A percentile compares a stretch with the other conserved stretches of the same genome.
phyloP scores from a whole-genome alignment of 2,329 filamentous ascomycete genomes.

The Sporothrix curviconia region DNA sequence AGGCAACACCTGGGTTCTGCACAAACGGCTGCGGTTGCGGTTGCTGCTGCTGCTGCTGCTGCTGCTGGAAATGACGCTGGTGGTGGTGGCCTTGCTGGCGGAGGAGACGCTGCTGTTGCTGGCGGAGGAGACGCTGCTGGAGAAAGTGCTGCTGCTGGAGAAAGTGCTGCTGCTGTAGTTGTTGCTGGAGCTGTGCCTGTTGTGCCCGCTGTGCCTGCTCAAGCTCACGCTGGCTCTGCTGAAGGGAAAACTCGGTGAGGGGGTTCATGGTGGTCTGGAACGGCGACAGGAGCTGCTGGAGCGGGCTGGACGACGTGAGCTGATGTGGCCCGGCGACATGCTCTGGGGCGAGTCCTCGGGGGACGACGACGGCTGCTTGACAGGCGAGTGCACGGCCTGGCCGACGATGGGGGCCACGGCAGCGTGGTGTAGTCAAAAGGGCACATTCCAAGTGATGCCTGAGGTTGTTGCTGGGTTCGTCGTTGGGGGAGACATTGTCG shows the following conservation, averaged over 20 bases:
- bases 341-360: constrained; percentile 45
- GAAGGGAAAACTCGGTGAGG: constrained; percentile 57
- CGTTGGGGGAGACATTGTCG: constrained; percentile 32
- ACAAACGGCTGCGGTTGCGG: constrained; percentile 43
- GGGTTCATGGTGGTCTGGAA: constrained; percentile 46
- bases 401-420: constrained; percentile 23
- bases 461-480: constrained; percentile 33
- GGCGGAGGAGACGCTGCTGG: constrained; percentile 36
- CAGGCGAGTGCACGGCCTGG: constrained; percentile 30
- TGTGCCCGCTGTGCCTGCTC: constrained; percentile 38
- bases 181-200: constrained; percentile 37
- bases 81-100: constrained; percentile 31
- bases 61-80: constrained; percentile 39
- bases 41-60: constrained; percentile 37
- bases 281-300: constrained; percentile 50
- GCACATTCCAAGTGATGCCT: constrained; percentile 43
- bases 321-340: constrained; percentile 39
- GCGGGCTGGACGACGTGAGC: constrained; percentile 47
- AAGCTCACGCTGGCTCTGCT: constrained; percentile 45
- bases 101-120: constrained; percentile 24
- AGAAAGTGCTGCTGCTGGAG: constrained; percentile 36
- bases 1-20: constrained; percentile 43
- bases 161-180: constrained; percentile 42
- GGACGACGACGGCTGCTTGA: constrained; percentile 42
- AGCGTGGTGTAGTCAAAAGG: constrained; percentile 42